Evolutionary conservation across 2,329 filamentous ascomycete species (phyloP).

Genomic region (Xylaria polymorpha): DNA sequence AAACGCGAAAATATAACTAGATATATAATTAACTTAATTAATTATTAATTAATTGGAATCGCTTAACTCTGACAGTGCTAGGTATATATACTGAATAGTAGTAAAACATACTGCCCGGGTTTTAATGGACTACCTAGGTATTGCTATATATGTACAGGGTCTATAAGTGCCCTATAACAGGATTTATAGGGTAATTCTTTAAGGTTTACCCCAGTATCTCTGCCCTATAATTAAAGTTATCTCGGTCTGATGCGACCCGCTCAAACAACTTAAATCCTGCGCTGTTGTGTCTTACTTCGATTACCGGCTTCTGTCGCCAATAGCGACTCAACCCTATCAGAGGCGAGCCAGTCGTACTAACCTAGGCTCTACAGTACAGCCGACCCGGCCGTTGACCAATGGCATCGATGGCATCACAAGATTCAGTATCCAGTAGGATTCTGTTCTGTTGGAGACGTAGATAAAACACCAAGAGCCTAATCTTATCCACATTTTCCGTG

Average conservation of each 20-base stretch:
- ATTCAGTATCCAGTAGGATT: neutral
- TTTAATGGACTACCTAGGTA: too few species aligned
- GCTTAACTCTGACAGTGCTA: neutral
- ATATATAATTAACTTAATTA: too few species aligned
- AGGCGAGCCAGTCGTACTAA: neutral
- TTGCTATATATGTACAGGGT: too few species aligned
- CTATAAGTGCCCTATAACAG: neutral
- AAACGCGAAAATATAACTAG: too few species aligned
- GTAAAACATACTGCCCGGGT: too few species aligned
- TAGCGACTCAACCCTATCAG: neutral
- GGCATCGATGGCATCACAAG: neutral
- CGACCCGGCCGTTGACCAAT: neutral
- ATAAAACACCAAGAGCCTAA: neutral
- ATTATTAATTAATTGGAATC: too few species aligned
- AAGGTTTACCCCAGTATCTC: too few species aligned
- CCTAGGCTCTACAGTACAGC: constrained; percentile 1
- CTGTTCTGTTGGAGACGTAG: neutral
- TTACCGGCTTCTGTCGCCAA: neutral
- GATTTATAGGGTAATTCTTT: too few species aligned
- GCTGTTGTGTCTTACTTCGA: neutral
- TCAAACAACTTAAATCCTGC: neutral
- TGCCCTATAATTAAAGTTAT: neutral
- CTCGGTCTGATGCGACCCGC: neutral
- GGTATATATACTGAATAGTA: too few species aligned
- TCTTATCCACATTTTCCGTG: neutral